phyloP scores from a whole-genome alignment of 495 filamentous ascomycete species.

The Immersiella caudata region DNA sequence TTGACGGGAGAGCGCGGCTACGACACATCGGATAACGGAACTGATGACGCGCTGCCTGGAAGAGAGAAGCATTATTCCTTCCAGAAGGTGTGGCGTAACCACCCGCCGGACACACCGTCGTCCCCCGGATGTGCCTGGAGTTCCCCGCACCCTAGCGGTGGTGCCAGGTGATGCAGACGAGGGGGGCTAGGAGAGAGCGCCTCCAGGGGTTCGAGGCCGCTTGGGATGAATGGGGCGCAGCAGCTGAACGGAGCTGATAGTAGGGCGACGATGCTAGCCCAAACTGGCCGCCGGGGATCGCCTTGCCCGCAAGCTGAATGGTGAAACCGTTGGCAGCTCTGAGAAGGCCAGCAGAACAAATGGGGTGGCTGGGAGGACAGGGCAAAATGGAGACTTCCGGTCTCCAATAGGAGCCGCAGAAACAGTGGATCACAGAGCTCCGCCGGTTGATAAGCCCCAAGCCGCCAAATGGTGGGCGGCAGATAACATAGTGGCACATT shows the following conservation, averaged over 20 bases:
- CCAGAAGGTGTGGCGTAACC: not conserved
- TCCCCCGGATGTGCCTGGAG: not conserved
- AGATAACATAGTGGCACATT: not conserved
- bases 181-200: constrained; percentile 20
- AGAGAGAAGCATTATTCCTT: not conserved
- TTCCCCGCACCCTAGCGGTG: not conserved
- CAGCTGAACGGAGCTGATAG: constrained; percentile 33
- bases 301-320: constrained; percentile 10
- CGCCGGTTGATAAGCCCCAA: constrained; percentile 25
- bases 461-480: constrained; percentile 24
- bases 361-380: constrained; percentile 16
- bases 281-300: constrained; percentile 15
- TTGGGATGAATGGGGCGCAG: constrained; percentile 21
- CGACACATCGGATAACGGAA: not conserved
- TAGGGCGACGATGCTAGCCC: constrained; percentile 23
- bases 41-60: not conserved
- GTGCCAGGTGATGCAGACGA: not conserved
- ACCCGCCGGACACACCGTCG: not conserved
- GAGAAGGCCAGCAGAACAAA: not conserved
- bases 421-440: not conserved
- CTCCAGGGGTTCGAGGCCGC: not conserved
- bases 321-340: constrained; percentile 13
- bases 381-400: not conserved
- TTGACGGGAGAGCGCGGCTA: not conserved
- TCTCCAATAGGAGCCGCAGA: constrained; percentile 3